phyloP scores from a whole-genome alignment of 306 rosid species.

The Dryas octopetala region DNA sequence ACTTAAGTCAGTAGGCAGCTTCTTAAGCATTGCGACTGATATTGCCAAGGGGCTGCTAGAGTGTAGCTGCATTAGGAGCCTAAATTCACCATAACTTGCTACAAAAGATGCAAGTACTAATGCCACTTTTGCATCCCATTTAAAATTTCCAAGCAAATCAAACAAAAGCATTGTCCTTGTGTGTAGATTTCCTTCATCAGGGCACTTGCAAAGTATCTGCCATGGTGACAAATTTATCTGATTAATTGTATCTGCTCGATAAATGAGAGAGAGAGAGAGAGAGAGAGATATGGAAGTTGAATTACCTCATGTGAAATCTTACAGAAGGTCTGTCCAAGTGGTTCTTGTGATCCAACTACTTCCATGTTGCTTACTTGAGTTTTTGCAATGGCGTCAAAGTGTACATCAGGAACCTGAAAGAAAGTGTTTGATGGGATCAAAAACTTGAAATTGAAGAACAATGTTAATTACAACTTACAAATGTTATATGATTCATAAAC shows the following conservation, averaged over 20 bases:
- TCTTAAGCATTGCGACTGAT: constrained; percentile 46
- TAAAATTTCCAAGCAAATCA: constrained; percentile 51
- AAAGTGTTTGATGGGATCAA: constrained; percentile 13
- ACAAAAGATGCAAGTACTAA: constrained; percentile 60
- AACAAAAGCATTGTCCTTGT: constrained; percentile 45
- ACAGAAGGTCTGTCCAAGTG: constrained; percentile 33
- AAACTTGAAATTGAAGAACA: background rate
- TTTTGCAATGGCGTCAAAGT: constrained; percentile 32
- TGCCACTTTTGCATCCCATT: constrained; percentile 63
- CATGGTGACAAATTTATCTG: constrained; percentile 19
- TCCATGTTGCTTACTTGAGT: constrained; percentile 32
- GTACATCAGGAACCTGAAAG: constrained; percentile 53
- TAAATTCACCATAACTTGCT: constrained; percentile 51
- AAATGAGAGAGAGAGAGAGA: background rate
- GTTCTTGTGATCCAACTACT: constrained; percentile 31
- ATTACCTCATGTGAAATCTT: constrained; percentile 44
- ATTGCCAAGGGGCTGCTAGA: constrained; percentile 41
- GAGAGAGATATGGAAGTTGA: background rate
- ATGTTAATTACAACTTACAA: background rate
- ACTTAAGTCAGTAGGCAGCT: constrained; percentile 30
- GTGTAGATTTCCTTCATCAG: constrained; percentile 40
- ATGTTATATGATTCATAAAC: too few species aligned
- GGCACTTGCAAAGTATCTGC: constrained; percentile 50
- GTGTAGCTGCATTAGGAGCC: constrained; percentile 44
- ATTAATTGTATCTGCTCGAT: background rate